Evolutionary conservation across 495 filamentous ascomycete species (phyloP), one percentile per base, ranked within the genome.

Genomic region (Parathielavia appendiculata): DNA sequence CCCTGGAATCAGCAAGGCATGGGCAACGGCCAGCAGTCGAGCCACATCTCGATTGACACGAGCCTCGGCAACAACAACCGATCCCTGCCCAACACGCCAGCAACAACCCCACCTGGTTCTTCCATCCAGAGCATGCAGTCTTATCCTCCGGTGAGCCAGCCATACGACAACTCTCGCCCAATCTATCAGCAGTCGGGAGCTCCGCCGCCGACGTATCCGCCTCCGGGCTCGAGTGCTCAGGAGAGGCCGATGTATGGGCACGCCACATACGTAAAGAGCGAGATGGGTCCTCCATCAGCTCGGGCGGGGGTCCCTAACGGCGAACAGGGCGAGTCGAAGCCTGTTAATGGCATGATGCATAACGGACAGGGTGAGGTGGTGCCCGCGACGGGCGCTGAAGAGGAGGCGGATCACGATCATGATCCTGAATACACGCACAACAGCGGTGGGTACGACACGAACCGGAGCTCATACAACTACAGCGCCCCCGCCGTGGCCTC

Each of bases 71-170:
- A 83, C 72, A 89, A 85, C 72, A 79, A 87, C 46, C 88, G 91
- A 47, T 96, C 92, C 43, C 89, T 96, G 78, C 93, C 92, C 10
- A 91, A 88, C 32, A 97, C 95, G 8, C 93, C 95, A 14, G 60
- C 93, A 11, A 95, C 91, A 10, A 97, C 93, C 1, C 93, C 93
- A 1, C 93, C 93, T 0, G 92, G 89, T 5, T 84, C 75, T 53
- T 78, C 81, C 36, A 75, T 92, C 60, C 87, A 90, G 56, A 85
- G 82, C 59, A 88, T 96, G 81, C 89, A 88, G 51, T 79, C 80
- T 1, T 81, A 82, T 32, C 92, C 91, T 41, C 86, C 86, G 54
- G 79, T 72, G 12, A 83, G 83, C 51, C 84, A 91, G 54, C 75
- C 83, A 7, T 95, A 95, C 60, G 90, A 95, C 56, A 83, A 65